Evolutionary conservation across 1,139 yeast species (phyloP), one percentile per base, ranked within the genome.

Genomic region (Candida freyschussii): DNA sequence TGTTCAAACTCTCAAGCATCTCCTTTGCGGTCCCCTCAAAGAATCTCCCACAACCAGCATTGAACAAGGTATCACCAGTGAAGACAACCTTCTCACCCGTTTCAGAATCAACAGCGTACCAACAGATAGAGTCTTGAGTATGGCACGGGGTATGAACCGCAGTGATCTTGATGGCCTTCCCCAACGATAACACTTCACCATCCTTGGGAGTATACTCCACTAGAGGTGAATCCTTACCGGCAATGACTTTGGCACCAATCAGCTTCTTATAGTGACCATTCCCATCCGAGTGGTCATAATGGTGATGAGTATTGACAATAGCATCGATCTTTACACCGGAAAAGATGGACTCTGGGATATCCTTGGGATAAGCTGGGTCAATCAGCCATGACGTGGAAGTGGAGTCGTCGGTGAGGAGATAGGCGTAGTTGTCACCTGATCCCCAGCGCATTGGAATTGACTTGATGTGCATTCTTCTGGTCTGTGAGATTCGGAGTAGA

Each of bases 131-230:
- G 57, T 93, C 98, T 57, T 83, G 94, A 0, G 99, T 91, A 55
- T 91, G 99, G 55, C 99, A 91, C 2, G 99, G 98, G 1, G 99
- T 91, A 58, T 91, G 91, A 30, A 91, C 65, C 1, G 96, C 94
- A 5, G 80, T 77, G 32, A 91, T 72, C n/a, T 70, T 63, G 34
- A 86, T 58, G 41, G 67, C 56, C 30, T 67, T 65, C 2, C 96
- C 96, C 45, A 82, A 58, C 34, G 69, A 64, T 34, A 78, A 58
- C n/a, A 65, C 67, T 46, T 78, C 85, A 19, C 67, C 59, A 54
- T 84, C 78, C 0, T 69, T 60, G 1, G 95, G 95, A 1, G 85
- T 76, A 40, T 68, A 65, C 1, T 77, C 60, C 13, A 85, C 95
- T 24, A 65, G 53, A 1, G 86, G 85, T 3, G 86, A 79, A 50